Evolutionary conservation across 371 early-diverging fungal species (phyloP).

Genomic region (Mortierella sp.): DNA sequence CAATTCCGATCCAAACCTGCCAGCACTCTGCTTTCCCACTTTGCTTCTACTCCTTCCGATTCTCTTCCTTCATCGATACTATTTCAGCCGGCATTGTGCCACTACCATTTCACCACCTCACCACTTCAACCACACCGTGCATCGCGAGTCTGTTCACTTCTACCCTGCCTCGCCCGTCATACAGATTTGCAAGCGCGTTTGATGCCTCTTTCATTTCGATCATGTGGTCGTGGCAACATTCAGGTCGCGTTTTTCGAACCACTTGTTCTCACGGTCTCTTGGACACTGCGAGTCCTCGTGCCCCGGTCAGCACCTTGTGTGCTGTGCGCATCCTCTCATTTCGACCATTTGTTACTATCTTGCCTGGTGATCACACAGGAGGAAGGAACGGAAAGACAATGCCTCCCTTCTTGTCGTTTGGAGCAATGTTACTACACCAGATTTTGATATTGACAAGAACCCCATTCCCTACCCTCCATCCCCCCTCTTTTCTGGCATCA

Average conservation of each 20-base stretch:
- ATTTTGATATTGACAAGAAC: constrained; percentile 17
- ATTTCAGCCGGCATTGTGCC: constrained; percentile 9
- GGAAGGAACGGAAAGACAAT: constrained; percentile 4
- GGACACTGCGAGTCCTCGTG: not conserved
- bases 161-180: too few species aligned
- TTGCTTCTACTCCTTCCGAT: too few species aligned
- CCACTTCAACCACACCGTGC: constrained; percentile 9
- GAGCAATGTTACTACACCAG: constrained; percentile 26
- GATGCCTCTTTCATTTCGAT: too few species aligned
- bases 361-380: constrained; percentile 11
- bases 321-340: too few species aligned
- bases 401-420: constrained; percentile 1
- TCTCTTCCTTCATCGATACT: constrained; percentile 5
- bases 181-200: too few species aligned
- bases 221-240: not conserved
- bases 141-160: not conserved
- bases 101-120: constrained; percentile 1
- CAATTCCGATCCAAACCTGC: constrained; percentile 11
- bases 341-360: not conserved
- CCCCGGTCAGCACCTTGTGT: too few species aligned
- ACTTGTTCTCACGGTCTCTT: not conserved
- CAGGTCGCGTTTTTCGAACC: not conserved
- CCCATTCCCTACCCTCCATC: not conserved
- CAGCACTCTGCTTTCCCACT: not conserved
- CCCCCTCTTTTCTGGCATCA: not conserved